These are phyloP conservation scores for Fusarium virguliforme DNA, from an alignment of 2,329 filamentous ascomycete species.

Conservation along the genomic window DNA sequence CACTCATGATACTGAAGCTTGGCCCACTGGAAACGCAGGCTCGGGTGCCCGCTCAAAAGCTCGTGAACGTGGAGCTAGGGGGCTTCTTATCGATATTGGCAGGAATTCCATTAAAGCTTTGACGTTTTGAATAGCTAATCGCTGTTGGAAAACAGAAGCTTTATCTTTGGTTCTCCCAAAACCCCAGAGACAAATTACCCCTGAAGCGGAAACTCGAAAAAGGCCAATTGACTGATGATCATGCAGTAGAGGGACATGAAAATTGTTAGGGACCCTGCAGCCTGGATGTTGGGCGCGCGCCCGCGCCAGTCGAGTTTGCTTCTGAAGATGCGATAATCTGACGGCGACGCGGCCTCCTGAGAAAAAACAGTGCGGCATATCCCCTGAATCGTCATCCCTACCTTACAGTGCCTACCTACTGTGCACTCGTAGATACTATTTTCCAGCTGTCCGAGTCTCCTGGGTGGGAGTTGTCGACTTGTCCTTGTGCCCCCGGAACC, in stretches of 20 bases:
- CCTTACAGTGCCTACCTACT: background rate
- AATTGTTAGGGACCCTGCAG: slow-evolving; percentile 15
- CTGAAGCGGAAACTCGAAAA: slow-evolving; percentile 26
- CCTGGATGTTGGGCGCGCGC: slow-evolving; percentile 5
- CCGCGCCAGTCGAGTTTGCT: slow-evolving; percentile 19
- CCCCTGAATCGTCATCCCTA: slow-evolving; percentile 35
- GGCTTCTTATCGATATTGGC: slow-evolving; percentile 34
- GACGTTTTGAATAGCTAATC: slow-evolving; percentile 4
- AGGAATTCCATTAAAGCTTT: slow-evolving; percentile 15
- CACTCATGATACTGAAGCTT: slow-evolving; percentile 42
- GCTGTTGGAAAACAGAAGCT: slow-evolving; percentile 14
- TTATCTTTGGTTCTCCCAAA: slow-evolving; percentile 25
- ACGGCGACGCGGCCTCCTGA: slow-evolving; percentile 44
- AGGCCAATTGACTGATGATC: slow-evolving; percentile 44
- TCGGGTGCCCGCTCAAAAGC: slow-evolving; percentile 23
- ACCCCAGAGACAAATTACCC: slow-evolving; percentile 22
- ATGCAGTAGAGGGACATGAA: slow-evolving; percentile 32
- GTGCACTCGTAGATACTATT: slow-evolving; percentile 43
- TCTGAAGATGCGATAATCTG: slow-evolving; percentile 28
- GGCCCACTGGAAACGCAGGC: slow-evolving; percentile 36
- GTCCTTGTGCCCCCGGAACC: slow-evolving; percentile 28
- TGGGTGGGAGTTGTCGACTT: slow-evolving; percentile 41
- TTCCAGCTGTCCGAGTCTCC: slow-evolving; percentile 38
- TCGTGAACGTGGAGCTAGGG: slow-evolving; percentile 39
- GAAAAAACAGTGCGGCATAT: slow-evolving; percentile 9